A percentile compares a stretch with the other conserved stretches of the same genome.
These are phyloP conservation scores for Neobulgaria alba DNA, from an alignment of 2,329 filamentous ascomycete species.

Conservation along the genomic window DNA sequence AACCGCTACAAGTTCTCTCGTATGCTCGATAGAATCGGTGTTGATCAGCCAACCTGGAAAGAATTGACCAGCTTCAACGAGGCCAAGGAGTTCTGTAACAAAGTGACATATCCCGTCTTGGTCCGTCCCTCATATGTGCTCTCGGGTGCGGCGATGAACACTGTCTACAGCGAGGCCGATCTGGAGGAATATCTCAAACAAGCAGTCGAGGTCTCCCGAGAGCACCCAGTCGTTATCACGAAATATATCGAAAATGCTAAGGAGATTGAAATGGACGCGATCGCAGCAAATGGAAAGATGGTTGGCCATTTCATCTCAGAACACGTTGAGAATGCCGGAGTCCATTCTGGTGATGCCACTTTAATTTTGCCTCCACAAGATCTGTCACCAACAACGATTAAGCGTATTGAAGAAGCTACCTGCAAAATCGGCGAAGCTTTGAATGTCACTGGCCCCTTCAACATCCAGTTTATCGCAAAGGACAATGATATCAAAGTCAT, in stretches of 20 bases:
- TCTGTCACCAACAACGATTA: conserved; percentile 78
- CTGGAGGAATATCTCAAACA: conserved; percentile 82
- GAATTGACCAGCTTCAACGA: conserved; percentile 93
- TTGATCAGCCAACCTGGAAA: conserved; percentile 97
- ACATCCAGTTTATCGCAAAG: conserved; percentile 99
- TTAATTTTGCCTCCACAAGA: conserved; percentile 93
- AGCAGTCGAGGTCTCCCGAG: conserved; percentile 84
- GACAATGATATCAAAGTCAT: conserved; percentile 99
- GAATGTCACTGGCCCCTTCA: conserved; percentile 94
- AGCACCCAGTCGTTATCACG: conserved; percentile 95
- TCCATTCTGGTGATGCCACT: conserved; percentile 96
- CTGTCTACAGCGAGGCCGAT: conserved; percentile 92
- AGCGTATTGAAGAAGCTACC: conserved; percentile 88
- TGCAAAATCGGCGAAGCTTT: conserved; percentile 89
- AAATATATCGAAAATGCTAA: conserved; percentile 99
- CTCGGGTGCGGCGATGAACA: conserved; percentile 98
- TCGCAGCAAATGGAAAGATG: conserved; percentile 81
- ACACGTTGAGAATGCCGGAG: conserved; percentile 97
- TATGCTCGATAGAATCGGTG: conserved; percentile 88
- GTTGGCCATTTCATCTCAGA: conserved; percentile 96
- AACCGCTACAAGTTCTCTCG: conserved; percentile 98
- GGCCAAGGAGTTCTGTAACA: conserved; percentile 76
- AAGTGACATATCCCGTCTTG: conserved; percentile 85
- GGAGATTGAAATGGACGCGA: conserved; percentile 99
- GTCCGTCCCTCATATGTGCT: conserved; percentile 95